These are phyloP conservation scores for Ceratobasidium sp. DNA, from an alignment of 1,284 basidiomycete genomes.

Conservation along the genomic window DNA sequence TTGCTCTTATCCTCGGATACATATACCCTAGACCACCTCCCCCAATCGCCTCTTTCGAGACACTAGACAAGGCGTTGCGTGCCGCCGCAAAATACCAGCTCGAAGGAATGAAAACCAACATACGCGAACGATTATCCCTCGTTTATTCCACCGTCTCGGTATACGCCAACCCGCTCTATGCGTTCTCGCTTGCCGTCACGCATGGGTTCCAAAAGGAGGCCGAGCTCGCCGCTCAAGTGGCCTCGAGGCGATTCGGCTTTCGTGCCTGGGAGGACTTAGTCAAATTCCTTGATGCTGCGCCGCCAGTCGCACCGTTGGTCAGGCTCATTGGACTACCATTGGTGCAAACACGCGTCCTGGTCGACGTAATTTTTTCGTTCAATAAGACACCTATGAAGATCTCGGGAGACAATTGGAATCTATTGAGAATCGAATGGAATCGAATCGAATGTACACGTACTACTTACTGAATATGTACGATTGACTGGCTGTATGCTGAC, in stretches of 20 bases:
- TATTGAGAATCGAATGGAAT: too few relatives aligned
- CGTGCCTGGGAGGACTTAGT: neutral
- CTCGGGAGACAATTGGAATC: neutral
- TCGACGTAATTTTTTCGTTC: neutral
- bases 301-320: neutral
- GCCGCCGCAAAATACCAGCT: constrained; percentile 2
- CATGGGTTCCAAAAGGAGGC: neutral
- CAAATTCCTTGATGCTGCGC: neutral
- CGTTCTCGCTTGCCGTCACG: neutral
- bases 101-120: neutral
- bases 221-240: neutral
- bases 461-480: too few relatives aligned
- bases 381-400: neutral
- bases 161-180: neutral
- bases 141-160: neutral
- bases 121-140: neutral
- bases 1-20: constrained; percentile 3
- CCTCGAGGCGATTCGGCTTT: neutral
- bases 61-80: neutral
- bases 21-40: neutral
- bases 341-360: neutral
- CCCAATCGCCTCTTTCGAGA: neutral
- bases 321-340: neutral
- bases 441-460: too few relatives aligned
- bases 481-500: too few relatives aligned